Percentiles rank a stretch among this genome's conserved stretches.
phyloP scores from a whole-genome alignment of 768 basidiomycete species.

The Sporobolomyces pararoseus region DNA sequence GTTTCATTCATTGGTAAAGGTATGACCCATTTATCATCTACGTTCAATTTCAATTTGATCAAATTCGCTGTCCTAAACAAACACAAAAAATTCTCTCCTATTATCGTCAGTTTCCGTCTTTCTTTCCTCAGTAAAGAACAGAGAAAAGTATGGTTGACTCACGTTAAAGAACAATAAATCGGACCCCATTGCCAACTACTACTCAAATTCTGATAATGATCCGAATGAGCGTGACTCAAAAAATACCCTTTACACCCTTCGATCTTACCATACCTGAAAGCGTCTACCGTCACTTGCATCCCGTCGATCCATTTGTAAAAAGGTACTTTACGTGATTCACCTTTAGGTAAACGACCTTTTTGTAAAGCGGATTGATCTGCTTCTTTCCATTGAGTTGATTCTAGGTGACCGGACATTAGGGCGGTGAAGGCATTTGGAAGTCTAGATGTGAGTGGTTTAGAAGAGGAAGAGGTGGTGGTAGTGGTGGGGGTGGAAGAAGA shows the following conservation, averaged over 20 bases:
- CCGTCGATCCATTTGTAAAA: slow-evolving; percentile 90
- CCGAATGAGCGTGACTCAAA: slow-evolving; percentile 78
- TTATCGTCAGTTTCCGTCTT: too few species aligned
- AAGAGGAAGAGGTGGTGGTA: neutral
- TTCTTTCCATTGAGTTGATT: slow-evolving; percentile 80
- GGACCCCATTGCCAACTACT: slow-evolving; percentile 83
- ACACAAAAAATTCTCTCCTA: neutral
- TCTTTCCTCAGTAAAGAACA: neutral
- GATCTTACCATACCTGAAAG: slow-evolving; percentile 88
- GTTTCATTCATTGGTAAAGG: slow-evolving; percentile 76
- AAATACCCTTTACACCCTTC: slow-evolving; percentile 66
- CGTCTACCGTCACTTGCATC: slow-evolving; percentile 97
- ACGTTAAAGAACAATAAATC: slow-evolving; percentile 79
- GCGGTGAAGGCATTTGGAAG: slow-evolving; percentile 62
- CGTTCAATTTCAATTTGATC: slow-evolving; percentile 83
- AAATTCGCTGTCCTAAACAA: slow-evolving; percentile 76
- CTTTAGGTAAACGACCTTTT: slow-evolving; percentile 48
- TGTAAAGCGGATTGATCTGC: slow-evolving; percentile 59
- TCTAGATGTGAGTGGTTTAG: slow-evolving; percentile 4
- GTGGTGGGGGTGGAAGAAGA: neutral
- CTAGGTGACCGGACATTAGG: slow-evolving; percentile 83
- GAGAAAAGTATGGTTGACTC: neutral
- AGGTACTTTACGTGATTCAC: slow-evolving; percentile 55
- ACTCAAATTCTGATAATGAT: slow-evolving; percentile 62
- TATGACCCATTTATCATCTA: slow-evolving; percentile 83